phyloP scores from a whole-genome alignment of 164 flowering plant genomes.

The Umbellularia californica region DNA sequence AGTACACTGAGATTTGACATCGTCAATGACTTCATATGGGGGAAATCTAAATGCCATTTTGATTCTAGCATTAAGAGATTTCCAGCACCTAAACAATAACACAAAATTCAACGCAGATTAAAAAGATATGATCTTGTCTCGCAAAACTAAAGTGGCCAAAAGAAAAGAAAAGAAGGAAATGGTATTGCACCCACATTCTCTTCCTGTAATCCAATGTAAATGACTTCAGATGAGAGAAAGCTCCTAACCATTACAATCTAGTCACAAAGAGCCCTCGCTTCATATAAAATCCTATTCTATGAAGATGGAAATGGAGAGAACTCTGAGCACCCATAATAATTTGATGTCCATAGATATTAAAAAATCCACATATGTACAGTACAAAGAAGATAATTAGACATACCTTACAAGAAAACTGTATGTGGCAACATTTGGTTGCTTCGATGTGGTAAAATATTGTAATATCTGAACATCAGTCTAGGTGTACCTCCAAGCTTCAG shows the following conservation, averaged over 20 bases:
- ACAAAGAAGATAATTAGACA: constrained; percentile 17
- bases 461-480: constrained; percentile 23
- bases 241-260: neutral
- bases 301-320: neutral
- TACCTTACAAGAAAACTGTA: constrained; percentile 25
- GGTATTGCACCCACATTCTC: too few relatives aligned
- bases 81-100: too few relatives aligned
- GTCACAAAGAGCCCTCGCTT: neutral
- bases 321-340: neutral
- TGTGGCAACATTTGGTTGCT: constrained; percentile 7
- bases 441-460: constrained; percentile 14
- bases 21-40: too few relatives aligned
- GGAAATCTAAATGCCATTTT: too few relatives aligned
- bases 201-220: neutral
- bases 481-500: constrained; percentile 5
- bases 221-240: neutral
- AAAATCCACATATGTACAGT: constrained; percentile 20
- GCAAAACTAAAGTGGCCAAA: too few relatives aligned
- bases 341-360: neutral
- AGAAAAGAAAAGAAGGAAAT: too few relatives aligned
- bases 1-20: too few relatives aligned
- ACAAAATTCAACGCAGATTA: too few relatives aligned
- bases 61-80: too few relatives aligned
- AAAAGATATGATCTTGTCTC: too few relatives aligned
- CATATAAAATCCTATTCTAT: too few relatives aligned